Base-by-base conservation (phyloP, 2,329 filamentous ascomycete genomes). In the Colletotrichum camelliae region DNA sequence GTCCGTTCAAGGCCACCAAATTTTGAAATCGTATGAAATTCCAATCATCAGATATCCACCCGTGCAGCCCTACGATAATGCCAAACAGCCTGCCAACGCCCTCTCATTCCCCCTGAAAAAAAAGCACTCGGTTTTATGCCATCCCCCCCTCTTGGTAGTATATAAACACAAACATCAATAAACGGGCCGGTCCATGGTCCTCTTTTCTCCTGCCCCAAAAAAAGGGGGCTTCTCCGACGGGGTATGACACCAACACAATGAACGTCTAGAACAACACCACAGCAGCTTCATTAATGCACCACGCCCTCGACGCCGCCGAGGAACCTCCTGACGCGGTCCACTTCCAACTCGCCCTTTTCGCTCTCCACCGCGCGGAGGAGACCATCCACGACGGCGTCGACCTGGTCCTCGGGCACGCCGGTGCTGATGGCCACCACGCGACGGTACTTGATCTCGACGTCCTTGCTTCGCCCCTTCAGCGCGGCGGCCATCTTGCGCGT, bases 311-410 rank as follows among this genome's bases (percentile, higher is more conserved):
- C 94, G 72, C 94, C 94, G 35, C 93, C 91, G 72, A 98, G 86
- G 81, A 98, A 97, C 68, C 96, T 92, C 79, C 94, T 89, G 15
- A 98, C 94, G 10, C 95, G 87, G 1, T 91, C 92, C 10, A 96
- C 92, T 81, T 97, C 95, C 1, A 95, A 87, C 80, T 95, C 94
- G 9, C 92, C 91, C 70, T 89, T 91, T 83, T 98, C 96, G 81
- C 96, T 98, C 85, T 98, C 96, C 4, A 98, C 94, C 3, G 97
- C 97, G 77, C 95, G 92, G 62, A 97, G 91, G 58, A 99, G 87
- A 4, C 93, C 92, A 68, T 95, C 94, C 1, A 98, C 88, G 67
- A 96, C 91, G 73, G 91, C 91, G 79, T 98, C 97, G 16, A 98
- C 94, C 74, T 95, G 91, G 10, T 90, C 89, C 77, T 97, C 95